These are phyloP conservation scores for Vararia minispora DNA, from an alignment of 768 basidiomycete genomes.

Conservation along the genomic window DNA sequence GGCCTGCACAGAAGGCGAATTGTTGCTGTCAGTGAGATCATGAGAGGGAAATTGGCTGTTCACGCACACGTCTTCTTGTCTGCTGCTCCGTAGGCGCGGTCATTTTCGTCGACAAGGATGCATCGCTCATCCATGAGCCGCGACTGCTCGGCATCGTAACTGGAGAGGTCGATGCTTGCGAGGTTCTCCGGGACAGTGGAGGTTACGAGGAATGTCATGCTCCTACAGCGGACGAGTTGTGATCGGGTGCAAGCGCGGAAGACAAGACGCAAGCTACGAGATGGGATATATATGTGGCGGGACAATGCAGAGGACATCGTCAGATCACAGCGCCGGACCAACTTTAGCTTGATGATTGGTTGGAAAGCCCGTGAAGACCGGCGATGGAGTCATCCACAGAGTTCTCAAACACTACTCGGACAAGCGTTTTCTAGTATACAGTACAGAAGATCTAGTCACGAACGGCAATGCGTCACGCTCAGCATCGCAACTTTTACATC, in stretches of 20 bases:
- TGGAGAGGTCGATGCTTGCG: slow-evolving; percentile 65
- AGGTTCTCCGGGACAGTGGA: slow-evolving; percentile 52
- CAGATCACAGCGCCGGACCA: too few species aligned
- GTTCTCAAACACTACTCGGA: too few species aligned
- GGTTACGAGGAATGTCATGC: too few species aligned
- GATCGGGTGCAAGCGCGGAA: too few species aligned
- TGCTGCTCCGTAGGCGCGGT: slow-evolving; percentile 71
- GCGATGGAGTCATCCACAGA: too few species aligned
- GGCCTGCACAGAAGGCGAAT: slow-evolving; percentile 42
- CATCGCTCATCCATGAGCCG: slow-evolving; percentile 94
- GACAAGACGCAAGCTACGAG: slow-evolving; percentile 9
- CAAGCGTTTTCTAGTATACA: too few species aligned
- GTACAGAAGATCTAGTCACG: too few species aligned
- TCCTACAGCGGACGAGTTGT: slow-evolving; percentile 21
- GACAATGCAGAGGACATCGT: too few species aligned
- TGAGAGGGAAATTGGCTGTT: slow-evolving; percentile 1
- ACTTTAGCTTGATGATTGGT: too few species aligned
- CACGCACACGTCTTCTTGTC: slow-evolving; percentile 94
- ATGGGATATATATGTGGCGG: slow-evolving; percentile 12
- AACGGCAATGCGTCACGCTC: too few species aligned
- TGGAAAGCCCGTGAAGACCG: too few species aligned
- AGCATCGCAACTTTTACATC: too few species aligned
- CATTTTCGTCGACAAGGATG: slow-evolving; percentile 84
- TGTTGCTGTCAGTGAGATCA: not conserved
- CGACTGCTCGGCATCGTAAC: slow-evolving; percentile 88